phyloP scores from a whole-genome alignment of 2,329 filamentous ascomycete genomes.

The Phaeophleospora eucalypticola region DNA sequence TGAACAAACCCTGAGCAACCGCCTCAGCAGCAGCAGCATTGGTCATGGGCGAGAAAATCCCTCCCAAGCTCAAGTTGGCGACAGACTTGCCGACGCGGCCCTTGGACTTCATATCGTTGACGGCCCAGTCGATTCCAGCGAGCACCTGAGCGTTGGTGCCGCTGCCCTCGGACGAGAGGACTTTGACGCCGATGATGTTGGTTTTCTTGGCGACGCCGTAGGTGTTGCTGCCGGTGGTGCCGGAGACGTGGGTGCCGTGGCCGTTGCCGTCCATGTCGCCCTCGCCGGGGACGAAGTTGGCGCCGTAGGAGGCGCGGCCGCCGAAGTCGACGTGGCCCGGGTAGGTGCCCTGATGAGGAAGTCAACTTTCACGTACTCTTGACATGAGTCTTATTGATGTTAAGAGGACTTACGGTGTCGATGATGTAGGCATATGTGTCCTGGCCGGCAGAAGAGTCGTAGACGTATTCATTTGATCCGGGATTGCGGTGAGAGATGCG shows the following conservation, averaged over 20 bases:
- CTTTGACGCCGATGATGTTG: constrained; percentile 49
- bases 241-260: constrained; percentile 62
- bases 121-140: constrained; percentile 45
- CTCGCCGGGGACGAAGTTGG: constrained; percentile 22
- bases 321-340: constrained; percentile 25
- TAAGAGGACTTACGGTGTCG: constrained; percentile 18
- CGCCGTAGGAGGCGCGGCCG: constrained; percentile 24
- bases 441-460: constrained; percentile 36
- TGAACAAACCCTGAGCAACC: constrained; percentile 38
- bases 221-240: constrained; percentile 57
- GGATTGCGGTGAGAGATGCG: constrained; percentile 36
- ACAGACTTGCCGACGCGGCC: constrained; percentile 62
- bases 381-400: background rate
- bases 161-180: constrained; percentile 42
- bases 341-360: constrained; percentile 15
- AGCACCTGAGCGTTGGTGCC: constrained; percentile 49
- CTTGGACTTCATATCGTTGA: constrained; percentile 59
- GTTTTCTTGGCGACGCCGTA: constrained; percentile 54
- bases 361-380: background rate
- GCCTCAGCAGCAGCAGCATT: constrained; percentile 38
- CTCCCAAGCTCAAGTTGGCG: constrained; percentile 40
- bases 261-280: constrained; percentile 49
- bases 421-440: constrained; percentile 26
- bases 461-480: constrained; percentile 35
- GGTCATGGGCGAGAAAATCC: constrained; percentile 34